Conservation (phyloP, 106 monocot species). For the Dactylorhiza incarnata region DNA sequence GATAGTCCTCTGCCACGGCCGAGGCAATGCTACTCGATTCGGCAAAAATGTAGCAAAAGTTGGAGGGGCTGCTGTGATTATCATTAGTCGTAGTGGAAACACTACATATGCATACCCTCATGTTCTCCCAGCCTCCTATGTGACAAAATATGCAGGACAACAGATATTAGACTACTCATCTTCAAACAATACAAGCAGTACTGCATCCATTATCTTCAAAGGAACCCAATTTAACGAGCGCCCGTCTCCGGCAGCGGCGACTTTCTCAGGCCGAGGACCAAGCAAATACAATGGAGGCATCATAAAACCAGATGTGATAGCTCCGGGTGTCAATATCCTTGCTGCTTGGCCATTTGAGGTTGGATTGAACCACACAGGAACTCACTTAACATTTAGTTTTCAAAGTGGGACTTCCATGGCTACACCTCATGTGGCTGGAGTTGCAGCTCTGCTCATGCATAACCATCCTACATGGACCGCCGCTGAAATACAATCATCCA, state of each 20-base stretch:
- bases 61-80: slow-evolving; percentile 25
- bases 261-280: slow-evolving; percentile 34
- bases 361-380: neutral
- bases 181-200: neutral
- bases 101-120: slow-evolving; percentile 12
- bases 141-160: neutral
- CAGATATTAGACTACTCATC: slow-evolving; percentile 4
- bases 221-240: neutral
- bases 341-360: slow-evolving; percentile 30
- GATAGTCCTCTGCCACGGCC: neutral
- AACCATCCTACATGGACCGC: neutral
- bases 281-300: slow-evolving; percentile 11
- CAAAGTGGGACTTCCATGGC: slow-evolving; percentile 41
- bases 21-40: neutral
- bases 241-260: slow-evolving; percentile 9
- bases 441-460: slow-evolving; percentile 23
- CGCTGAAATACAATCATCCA: neutral
- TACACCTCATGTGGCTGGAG: slow-evolving; percentile 41
- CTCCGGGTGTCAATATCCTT: slow-evolving; percentile 32
- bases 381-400: slow-evolving; percentile 12
- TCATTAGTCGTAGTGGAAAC: neutral
- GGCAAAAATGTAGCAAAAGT: slow-evolving; percentile 9
- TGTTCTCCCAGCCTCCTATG: slow-evolving; percentile 23
- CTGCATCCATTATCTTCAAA: slow-evolving; percentile 1
- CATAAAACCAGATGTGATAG: slow-evolving; percentile 34